Evolutionary conservation across 2,329 filamentous ascomycete species (phyloP).

Genomic region (Myrmaecium sp.): DNA sequence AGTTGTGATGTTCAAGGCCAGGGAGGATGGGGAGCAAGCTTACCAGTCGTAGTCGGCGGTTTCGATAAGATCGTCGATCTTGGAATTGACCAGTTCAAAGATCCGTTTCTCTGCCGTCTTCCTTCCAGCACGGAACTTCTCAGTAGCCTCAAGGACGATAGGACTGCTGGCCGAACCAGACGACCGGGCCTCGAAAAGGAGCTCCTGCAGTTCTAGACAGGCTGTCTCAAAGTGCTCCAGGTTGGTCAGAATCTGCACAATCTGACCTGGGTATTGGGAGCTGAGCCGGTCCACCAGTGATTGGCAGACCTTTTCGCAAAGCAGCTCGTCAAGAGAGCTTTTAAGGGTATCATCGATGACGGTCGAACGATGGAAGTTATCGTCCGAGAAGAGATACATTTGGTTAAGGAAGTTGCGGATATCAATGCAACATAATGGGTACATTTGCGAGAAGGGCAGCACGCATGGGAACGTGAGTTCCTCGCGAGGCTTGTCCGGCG

Average conservation of each 20-base stretch:
- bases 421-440: conserved; percentile 93
- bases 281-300: conserved; percentile 74
- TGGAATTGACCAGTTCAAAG: conserved; percentile 95
- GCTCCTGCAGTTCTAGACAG: conserved; percentile 72
- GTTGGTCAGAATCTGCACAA: conserved; percentile 96
- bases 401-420: conserved; percentile 96
- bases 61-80: conserved; percentile 93
- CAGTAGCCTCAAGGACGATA: conserved; percentile 64
- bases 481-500: conserved; percentile 58
- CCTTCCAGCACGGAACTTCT: conserved; percentile 75
- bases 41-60: conserved; percentile 95
- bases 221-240: conserved; percentile 92
- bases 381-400: conserved; percentile 94
- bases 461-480: conserved; percentile 82
- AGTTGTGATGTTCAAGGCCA: conserved; percentile 2
- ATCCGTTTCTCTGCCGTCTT: conserved; percentile 95
- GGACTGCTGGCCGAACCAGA: conserved; percentile 67
- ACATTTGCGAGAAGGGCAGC: conserved; percentile 98
- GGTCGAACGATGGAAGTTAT: conserved; percentile 81
- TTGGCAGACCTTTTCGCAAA: conserved; percentile 81
- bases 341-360: conserved; percentile 84
- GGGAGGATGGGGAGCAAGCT: conserved; percentile 6
- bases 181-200: conserved; percentile 71
- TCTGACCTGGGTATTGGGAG: conserved; percentile 91
- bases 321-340: conserved; percentile 84